A percentile compares a stretch with the other conserved stretches of the same genome.
These are phyloP conservation scores for Penicillium brevicompactum DNA, from an alignment of 2,329 filamentous ascomycete species.

Conservation along the genomic window DNA sequence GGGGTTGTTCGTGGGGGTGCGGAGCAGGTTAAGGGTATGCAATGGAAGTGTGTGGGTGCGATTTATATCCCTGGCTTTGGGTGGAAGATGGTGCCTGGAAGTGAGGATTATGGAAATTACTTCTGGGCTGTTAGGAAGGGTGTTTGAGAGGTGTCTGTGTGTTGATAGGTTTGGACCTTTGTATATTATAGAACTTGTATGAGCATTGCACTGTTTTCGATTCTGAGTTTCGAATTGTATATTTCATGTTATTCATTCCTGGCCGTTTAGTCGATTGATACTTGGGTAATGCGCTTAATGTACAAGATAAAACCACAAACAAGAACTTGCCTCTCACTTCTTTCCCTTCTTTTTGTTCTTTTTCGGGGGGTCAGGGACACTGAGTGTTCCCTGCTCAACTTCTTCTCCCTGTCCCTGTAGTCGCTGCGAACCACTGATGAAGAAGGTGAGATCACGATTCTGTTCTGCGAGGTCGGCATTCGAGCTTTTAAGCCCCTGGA, in stretches of 20 bases:
- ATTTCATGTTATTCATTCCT: background rate
- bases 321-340: slow-evolving; percentile 10
- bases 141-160: slow-evolving; percentile 14
- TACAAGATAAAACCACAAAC: background rate
- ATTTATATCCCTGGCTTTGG: slow-evolving; percentile 88
- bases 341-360: slow-evolving; percentile 47
- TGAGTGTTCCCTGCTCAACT: slow-evolving; percentile 71
- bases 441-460: slow-evolving; percentile 85
- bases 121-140: slow-evolving; percentile 81
- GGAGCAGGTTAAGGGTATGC: slow-evolving; percentile 35
- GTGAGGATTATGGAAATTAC: slow-evolving; percentile 90
- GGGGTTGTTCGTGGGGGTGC: slow-evolving; percentile 25
- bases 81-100: slow-evolving; percentile 79
- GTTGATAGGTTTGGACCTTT: background rate
- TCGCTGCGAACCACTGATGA: slow-evolving; percentile 81
- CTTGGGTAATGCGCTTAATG: background rate
- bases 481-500: slow-evolving; percentile 59
- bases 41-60: slow-evolving; percentile 75
- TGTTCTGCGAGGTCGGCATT: slow-evolving; percentile 78
- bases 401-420: slow-evolving; percentile 73
- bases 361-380: slow-evolving; percentile 59
- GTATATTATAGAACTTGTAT: slow-evolving; percentile 2
- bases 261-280: background rate
- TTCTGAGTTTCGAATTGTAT: background rate
- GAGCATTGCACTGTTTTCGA: background rate